Percentiles rank a stretch among this genome's conserved stretches.
Evolutionary conservation across 345 rosid genomes (phyloP).

Genomic region (Iberis pinnata): DNA sequence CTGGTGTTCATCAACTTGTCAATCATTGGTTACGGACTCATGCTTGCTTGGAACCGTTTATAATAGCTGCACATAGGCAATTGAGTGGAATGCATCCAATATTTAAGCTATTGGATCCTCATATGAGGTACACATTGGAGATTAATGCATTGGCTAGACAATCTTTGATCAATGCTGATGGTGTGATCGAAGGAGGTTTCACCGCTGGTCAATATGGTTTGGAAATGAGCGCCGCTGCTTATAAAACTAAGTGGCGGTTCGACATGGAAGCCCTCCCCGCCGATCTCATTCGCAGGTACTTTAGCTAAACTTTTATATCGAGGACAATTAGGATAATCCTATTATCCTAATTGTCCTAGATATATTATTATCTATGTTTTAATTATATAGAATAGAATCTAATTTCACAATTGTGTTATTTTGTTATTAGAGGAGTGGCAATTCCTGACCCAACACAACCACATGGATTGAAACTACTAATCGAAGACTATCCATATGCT

Average conservation of each 20-base stretch:
- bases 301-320: conserved; percentile 10
- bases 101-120: conserved; percentile 83
- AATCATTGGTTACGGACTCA: conserved; percentile 93
- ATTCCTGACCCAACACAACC: conserved; percentile 76
- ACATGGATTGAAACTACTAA: conserved; percentile 78
- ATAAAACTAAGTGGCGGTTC: conserved; percentile 64
- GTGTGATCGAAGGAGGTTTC: conserved; percentile 81
- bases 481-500: conserved; percentile 95
- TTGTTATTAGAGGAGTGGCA: conserved; percentile 66
- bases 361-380: too few relatives aligned
- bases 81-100: conserved; percentile 94
- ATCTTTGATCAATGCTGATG: conserved; percentile 59
- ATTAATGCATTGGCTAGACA: conserved; percentile 87
- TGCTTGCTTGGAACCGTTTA: conserved; percentile 84
- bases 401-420: too few relatives aligned
- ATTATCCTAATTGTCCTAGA: too few relatives aligned
- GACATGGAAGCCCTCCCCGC: conserved; percentile 90
- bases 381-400: too few relatives aligned
- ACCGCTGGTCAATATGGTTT: conserved; percentile 80
- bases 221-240: conserved; percentile 87
- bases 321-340: too few relatives aligned
- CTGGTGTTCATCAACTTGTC: conserved; percentile 89
- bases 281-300: conserved; percentile 87
- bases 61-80: conserved; percentile 86
- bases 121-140: conserved; percentile 88